Percentiles rank a stretch among this genome's conserved stretches.
Conservation (phyloP, 306 rosid species). For the Spatholobus suberectus region DNA sequence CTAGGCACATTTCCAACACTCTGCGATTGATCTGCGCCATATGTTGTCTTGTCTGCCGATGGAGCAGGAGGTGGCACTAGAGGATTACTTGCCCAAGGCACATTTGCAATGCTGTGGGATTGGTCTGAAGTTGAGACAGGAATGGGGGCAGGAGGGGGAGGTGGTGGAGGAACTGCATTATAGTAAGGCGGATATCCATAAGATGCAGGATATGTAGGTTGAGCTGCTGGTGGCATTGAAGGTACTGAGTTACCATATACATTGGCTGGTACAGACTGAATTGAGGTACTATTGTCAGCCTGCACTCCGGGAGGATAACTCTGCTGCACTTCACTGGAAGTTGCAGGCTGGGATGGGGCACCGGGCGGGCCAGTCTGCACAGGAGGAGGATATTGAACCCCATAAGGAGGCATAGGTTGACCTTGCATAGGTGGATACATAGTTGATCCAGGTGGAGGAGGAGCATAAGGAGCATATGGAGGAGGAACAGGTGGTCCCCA, state of each 20-base stretch:
- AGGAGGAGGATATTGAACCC: constrained; percentile 85
- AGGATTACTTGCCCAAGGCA: constrained; percentile 84
- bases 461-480: constrained; percentile 77
- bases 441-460: constrained; percentile 92
- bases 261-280: constrained; percentile 60
- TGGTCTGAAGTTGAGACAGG: constrained; percentile 63
- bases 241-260: constrained; percentile 64
- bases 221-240: constrained; percentile 71
- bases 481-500: constrained; percentile 97
- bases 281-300: constrained; percentile 63
- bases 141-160: constrained; percentile 58
- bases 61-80: constrained; percentile 57
- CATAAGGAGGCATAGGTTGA: constrained; percentile 82
- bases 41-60: constrained; percentile 56
- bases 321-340: constrained; percentile 76
- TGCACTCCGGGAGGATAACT: constrained; percentile 94
- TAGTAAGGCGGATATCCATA: constrained; percentile 89
- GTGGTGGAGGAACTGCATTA: constrained; percentile 80
- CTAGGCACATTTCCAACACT: constrained; percentile 72
- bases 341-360: constrained; percentile 69
- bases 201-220: constrained; percentile 72
- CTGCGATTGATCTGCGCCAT: constrained; percentile 68
- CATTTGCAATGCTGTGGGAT: constrained; percentile 66
- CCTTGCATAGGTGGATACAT: constrained; percentile 84
- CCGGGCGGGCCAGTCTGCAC: constrained; percentile 80